Base-by-base conservation (phyloP, 176 grass and related monocot species). In the Oryza glumipatula region DNA sequence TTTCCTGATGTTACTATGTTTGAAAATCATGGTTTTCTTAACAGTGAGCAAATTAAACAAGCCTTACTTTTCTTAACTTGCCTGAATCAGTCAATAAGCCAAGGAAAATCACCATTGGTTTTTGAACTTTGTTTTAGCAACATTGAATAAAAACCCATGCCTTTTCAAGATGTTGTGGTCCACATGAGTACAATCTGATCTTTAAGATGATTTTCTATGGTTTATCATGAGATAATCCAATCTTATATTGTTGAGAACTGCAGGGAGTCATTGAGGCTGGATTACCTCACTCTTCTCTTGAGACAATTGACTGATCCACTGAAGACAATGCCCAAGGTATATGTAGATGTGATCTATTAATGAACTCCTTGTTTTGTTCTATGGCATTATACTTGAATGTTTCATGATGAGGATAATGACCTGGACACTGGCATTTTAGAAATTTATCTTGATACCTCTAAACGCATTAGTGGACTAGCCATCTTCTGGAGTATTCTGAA, bases 221-320 rank as follows among this genome's bases (percentile, higher is more conserved):
- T 49, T 76, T 68, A 51, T 75, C 73, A 9, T 58, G 60, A 39
- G 6, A 36, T 58, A 8, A 6, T 63, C 33, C 65, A 81, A 19
- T 84, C 22, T 83, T 83, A 17, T 83, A 83, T 79, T 54, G 43
- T 80, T 92, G 74, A 58, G 3, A 67, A 73, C 13, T 82, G 43
- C 83, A 99, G 97, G 88, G 97, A 92, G 68, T 78, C 90, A 13
- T 89, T 99, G 88, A 91, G 97, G 77, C 41, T 94, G 17, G 94
- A 99, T 84, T 96, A 94, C 85, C 85, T 94, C 30, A 94, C 89
- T 89, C 81, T 92, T 91, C 82, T 99, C 48, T 86, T 96, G 83
- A 92, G 83, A 85, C 78, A 94, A 65, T 80, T 96, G 81, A 96
- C 86, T 66, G 82, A 89, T 5, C 91, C 94, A 44, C 82, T 99